Conservation (phyloP, 805 yeast genomes). For the Torulaspora maleeae region DNA sequence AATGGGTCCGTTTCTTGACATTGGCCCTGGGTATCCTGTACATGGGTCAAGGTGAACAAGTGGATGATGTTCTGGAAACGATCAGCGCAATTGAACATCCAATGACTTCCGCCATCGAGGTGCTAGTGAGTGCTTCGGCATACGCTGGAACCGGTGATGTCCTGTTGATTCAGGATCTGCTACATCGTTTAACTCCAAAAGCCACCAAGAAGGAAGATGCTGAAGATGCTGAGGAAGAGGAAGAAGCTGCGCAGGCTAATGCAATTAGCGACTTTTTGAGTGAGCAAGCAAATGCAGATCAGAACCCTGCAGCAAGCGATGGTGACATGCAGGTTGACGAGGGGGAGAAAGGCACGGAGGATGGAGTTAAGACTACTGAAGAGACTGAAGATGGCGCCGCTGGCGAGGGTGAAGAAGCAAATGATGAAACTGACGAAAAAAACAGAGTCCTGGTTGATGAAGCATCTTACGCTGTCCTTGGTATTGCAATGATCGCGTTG, state of each 20-base stretch:
- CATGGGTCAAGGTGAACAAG: constrained; percentile 91
- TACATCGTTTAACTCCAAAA: constrained; percentile 75
- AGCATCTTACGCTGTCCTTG: constrained; percentile 83
- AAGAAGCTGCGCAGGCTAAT: constrained; percentile 36
- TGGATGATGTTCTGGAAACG: constrained; percentile 89
- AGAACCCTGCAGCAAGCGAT: constrained; percentile 21
- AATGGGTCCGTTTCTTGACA: constrained; percentile 87
- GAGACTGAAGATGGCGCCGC: constrained; percentile 39
- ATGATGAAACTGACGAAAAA: constrained; percentile 28
- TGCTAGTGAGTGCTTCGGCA: constrained; percentile 86
- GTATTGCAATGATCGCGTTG: constrained; percentile 90
- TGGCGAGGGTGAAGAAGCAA: constrained; percentile 34
- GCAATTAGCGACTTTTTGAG: constrained; percentile 34
- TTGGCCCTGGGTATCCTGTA: constrained; percentile 87
- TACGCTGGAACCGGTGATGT: constrained; percentile 98
- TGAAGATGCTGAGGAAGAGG: constrained; percentile 56
- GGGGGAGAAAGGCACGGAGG: constrained; percentile 18
- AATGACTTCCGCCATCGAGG: constrained; percentile 80
- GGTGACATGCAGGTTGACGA: constrained; percentile 22
- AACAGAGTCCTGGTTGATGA: constrained; percentile 36
- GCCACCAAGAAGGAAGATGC: constrained; percentile 56
- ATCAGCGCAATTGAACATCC: constrained; percentile 95
- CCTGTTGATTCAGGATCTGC: constrained; percentile 82
- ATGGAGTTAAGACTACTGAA: constrained; percentile 39
- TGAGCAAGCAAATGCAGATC: constrained; percentile 27